Conservation (phyloP, 1,284 basidiomycete genomes). For the Moesziomyces antarcticus region DNA sequence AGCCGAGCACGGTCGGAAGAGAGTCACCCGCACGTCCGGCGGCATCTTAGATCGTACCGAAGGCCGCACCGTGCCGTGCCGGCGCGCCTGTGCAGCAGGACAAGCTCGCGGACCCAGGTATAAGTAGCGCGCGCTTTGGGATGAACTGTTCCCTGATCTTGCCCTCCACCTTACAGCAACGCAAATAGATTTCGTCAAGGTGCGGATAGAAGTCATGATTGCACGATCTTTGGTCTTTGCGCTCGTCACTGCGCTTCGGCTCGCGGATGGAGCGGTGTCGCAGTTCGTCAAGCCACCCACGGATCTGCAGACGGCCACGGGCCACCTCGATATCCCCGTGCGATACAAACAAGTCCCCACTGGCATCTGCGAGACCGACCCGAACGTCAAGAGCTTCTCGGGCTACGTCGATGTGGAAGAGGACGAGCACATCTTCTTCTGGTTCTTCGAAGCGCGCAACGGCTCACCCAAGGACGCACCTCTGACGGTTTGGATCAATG, state of each 20-base stretch:
- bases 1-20: background rate
- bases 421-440: conserved; percentile 54
- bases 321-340: conserved; percentile 43
- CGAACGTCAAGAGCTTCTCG: conserved; percentile 76
- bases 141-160: no score
- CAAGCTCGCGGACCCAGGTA: background rate
- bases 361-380: conserved; percentile 79
- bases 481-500: conserved; percentile 58
- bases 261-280: background rate
- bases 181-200: background rate
- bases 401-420: conserved; percentile 51
- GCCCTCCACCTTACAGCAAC: no score
- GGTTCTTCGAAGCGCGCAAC: conserved; percentile 55
- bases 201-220: background rate
- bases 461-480: conserved; percentile 40
- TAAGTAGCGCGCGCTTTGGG: background rate
- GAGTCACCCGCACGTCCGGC: background rate
- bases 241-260: background rate
- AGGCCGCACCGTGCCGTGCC: background rate
- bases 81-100: no score
- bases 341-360: conserved; percentile 68
- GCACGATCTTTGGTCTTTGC: background rate
- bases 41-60: background rate
- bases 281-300: conserved; percentile 37
- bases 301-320: conserved; percentile 23